Base-by-base conservation (phyloP, 192 early-diverging fungal genomes). In the Linnemannia schmuckeri region DNA sequence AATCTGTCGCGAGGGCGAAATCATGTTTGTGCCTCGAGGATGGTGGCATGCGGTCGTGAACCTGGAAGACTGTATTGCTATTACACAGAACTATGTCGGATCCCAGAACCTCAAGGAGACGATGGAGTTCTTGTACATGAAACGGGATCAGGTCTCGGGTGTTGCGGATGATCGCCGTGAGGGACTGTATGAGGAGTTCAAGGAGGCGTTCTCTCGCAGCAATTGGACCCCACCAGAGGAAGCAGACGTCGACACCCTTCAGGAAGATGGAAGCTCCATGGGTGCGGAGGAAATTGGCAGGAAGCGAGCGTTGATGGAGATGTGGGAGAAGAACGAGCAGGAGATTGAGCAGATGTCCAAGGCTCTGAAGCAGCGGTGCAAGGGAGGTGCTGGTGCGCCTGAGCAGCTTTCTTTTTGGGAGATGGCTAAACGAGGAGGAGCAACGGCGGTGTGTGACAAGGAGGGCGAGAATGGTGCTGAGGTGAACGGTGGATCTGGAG, bases 1-100 rank as follows among this genome's bases (percentile, higher is more conserved):
- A 12, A 89, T 94, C 20, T 95, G 94, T 82, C 72, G 89, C 35
- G 91, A 90, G 22, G 95, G 95, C 22, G 95, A 96, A 74, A 77
- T 95, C 63, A 87, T 95, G 77, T 95, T 93, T 88, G 94, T 96
- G 4, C 95, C 95, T 1, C 77, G 89, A 44, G 93, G 93, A 30
- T 96, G 95, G 95, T 96, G 94, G 94, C 95, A 96, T 88, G 89
- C 88, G 42, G 95, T 96, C 68, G 90, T 96, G 74, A 96, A 96
- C 72, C 76, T 96, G 38, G 93, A 93, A 27, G 91, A 92, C 54
- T 89, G 89, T 55, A 94, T 96, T 61, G 95, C 94, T 15, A 75
- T 95, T 46, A 96, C 95, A 15, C 95, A 95, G 80, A 96, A 96
- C 84, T 96, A 94, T 89, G 94, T 96, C 38, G 88, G 89, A 71